Evolutionary conservation across 208 protist species (phyloP), one percentile per base, ranked within the genome.

Genomic region (Leishmania lainsoni): DNA sequence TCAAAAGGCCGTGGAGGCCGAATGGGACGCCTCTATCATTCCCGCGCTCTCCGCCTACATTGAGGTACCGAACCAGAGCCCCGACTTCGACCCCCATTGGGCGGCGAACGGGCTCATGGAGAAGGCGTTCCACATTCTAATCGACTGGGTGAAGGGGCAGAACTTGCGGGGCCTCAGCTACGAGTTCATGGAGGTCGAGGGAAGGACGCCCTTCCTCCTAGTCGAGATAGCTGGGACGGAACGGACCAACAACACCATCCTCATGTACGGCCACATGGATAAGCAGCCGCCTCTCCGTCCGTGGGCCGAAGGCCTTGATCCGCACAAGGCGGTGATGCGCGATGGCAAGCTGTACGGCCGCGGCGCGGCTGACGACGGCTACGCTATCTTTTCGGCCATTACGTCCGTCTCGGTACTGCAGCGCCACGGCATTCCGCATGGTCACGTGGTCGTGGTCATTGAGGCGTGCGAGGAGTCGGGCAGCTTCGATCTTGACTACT

Each of bases 261-360:
- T 99, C 16, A 93, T 99, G 82, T 99, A 99, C 87, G 98, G 98
- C 45, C 98, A 99, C 84, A 96, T 99, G 91, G 98, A 99, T 81
- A 99, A 99, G 89, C 98, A 99, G 92, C 98, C 98, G 32, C 98
- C 98, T 45, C 83, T 99, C 63, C 90, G 81, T n/a, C 89, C 89
- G 61, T 99, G 98, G 98, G 88, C 42, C 29, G 96, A 97, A 68
- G 98, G 96, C 39, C 89, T 98, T 26, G 91, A 92, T 75, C 95
- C 96, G 0, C 93, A 97, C 79, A 96, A 90, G 78, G 91, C 96
- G 2, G 94, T 98, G 6, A 78, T 98, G 39, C 86, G 89, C 48
- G 92, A 96, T 51, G 92, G 87, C 32, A 98, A 98, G 83, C 83
- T 99, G 16, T 98, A 98, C 85, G 97, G 97, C 45, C 91, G 97